Evolutionary conservation across 495 filamentous ascomycete species (phyloP).

Genomic region (Chlorociboria aeruginascens): DNA sequence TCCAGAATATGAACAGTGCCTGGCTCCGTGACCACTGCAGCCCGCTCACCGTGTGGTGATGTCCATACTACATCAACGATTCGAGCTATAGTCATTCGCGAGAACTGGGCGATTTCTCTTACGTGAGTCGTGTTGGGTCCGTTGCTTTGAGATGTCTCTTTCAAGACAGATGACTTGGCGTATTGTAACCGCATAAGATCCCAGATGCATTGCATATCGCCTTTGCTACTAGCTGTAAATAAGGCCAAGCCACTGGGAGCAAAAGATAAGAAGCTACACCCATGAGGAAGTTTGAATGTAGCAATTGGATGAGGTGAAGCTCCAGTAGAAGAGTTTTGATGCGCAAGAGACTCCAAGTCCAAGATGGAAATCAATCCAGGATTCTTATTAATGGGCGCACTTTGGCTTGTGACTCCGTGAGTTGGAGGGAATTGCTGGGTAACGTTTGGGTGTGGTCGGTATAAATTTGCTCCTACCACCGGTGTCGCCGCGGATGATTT

Average conservation of each 20-base stretch:
- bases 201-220: slow-evolving; percentile 88
- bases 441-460: slow-evolving; percentile 17
- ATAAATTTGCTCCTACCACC: background rate
- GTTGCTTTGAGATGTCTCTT: slow-evolving; percentile 26
- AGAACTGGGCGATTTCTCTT: slow-evolving; percentile 73
- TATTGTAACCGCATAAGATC: slow-evolving; percentile 67
- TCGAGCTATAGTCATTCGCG: slow-evolving; percentile 78
- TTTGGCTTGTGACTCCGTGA: slow-evolving; percentile 43
- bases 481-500: slow-evolving; percentile 29
- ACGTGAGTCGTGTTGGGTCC: slow-evolving; percentile 41
- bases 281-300: slow-evolving; percentile 69
- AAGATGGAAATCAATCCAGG: slow-evolving; percentile 74
- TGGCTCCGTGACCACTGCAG: slow-evolving; percentile 79
- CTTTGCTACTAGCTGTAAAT: slow-evolving; percentile 83
- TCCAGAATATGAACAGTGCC: slow-evolving; percentile 92
- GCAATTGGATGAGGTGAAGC: slow-evolving; percentile 49
- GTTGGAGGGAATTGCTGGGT: slow-evolving; percentile 59
- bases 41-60: slow-evolving; percentile 61
- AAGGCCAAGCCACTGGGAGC: slow-evolving; percentile 73
- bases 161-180: slow-evolving; percentile 38
- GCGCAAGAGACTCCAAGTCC: slow-evolving; percentile 55
- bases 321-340: slow-evolving; percentile 23
- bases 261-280: slow-evolving; percentile 86
- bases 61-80: slow-evolving; percentile 88
- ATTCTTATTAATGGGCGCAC: slow-evolving; percentile 38